These are phyloP conservation scores for Hypoxylon trugodes DNA, from an alignment of 495 filamentous ascomycete genomes.

Conservation along the genomic window DNA sequence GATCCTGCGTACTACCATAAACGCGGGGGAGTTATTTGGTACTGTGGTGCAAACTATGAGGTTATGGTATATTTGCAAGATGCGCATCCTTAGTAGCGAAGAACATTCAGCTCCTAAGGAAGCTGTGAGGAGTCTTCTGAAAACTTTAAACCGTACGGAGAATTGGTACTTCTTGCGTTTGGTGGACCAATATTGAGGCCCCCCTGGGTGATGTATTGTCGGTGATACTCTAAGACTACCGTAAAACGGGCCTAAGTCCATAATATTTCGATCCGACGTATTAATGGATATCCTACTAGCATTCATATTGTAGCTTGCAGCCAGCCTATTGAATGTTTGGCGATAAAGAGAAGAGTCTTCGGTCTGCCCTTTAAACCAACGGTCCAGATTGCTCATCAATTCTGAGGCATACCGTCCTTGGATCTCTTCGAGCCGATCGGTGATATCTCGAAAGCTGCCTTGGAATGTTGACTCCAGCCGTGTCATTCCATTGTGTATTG, in stretches of 20 bases:
- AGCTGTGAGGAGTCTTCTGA: neutral
- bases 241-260: too few relatives aligned
- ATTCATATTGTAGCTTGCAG: too few relatives aligned
- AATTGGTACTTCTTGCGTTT: slow-evolving; percentile 6
- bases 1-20: neutral
- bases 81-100: neutral
- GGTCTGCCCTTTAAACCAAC: too few relatives aligned
- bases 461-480: slow-evolving; percentile 1
- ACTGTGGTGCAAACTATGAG: slow-evolving; percentile 9
- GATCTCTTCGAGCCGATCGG: too few relatives aligned
- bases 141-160: neutral
- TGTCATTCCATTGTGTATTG: neutral
- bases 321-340: too few relatives aligned
- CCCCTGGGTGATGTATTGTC: neutral
- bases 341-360: too few relatives aligned
- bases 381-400: too few relatives aligned
- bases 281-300: too few relatives aligned
- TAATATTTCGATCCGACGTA: too few relatives aligned
- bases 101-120: slow-evolving; percentile 3
- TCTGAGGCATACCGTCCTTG: too few relatives aligned
- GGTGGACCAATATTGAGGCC: slow-evolving; percentile 4
- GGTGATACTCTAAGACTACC: too few relatives aligned
- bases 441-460: neutral
- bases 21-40: neutral
- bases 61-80: slow-evolving; percentile 12